Conservation (phyloP, 768 basidiomycete genomes). For the Glaciozyma martinii region DNA sequence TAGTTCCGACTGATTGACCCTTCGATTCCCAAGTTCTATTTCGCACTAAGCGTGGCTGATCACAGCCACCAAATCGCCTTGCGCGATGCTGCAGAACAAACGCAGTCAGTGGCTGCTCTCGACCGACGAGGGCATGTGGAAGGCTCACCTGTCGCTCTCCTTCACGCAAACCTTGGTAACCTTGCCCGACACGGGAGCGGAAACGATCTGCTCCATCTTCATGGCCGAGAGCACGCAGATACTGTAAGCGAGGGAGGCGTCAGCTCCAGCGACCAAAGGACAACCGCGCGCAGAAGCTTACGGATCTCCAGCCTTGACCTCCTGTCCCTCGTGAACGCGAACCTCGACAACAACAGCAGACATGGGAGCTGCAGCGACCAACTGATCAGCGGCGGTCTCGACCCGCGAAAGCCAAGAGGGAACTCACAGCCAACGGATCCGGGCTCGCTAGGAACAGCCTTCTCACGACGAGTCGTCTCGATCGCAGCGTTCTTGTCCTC, state of each 20-base stretch:
- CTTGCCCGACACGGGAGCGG: constrained; percentile 91
- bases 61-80: constrained; percentile 29
- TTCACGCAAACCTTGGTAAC: constrained; percentile 85
- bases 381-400: neutral
- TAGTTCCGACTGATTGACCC: too few relatives aligned
- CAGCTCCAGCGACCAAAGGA: constrained; percentile 3
- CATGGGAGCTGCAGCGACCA: constrained; percentile 19
- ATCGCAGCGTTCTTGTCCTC: constrained; percentile 97
- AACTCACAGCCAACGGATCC: constrained; percentile 77
- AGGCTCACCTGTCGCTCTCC: constrained; percentile 68
- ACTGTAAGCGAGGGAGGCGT: neutral
- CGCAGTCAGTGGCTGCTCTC: neutral
- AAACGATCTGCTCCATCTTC: constrained; percentile 96
- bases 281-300: constrained; percentile 48
- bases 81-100: constrained; percentile 5
- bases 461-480: constrained; percentile 88
- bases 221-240: constrained; percentile 15
- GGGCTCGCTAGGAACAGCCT: constrained; percentile 68
- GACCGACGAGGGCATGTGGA: neutral
- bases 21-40: too few relatives aligned
- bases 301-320: constrained; percentile 97
- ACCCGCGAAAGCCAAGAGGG: neutral
- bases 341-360: constrained; percentile 92
- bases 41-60: constrained; percentile 9
- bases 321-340: constrained; percentile 91